phyloP scores from a whole-genome alignment of 2,329 filamentous ascomycete species.

The Elsinoe perseae region DNA sequence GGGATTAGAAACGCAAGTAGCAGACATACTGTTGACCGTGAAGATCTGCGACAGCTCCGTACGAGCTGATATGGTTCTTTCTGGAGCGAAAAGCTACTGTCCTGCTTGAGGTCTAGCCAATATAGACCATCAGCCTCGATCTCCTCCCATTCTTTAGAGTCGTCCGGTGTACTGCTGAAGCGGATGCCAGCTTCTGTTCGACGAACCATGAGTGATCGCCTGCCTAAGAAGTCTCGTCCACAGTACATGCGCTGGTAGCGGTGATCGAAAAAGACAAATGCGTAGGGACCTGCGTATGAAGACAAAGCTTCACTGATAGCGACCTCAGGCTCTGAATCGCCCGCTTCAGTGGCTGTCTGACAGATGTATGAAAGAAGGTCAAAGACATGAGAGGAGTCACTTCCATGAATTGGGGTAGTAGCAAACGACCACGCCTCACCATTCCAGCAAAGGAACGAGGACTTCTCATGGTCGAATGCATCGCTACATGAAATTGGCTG shows the following conservation, averaged over 20 bases:
- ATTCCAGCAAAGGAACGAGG: conserved; percentile 86
- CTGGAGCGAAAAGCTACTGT: not conserved
- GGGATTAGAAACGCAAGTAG: not conserved
- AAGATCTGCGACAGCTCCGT: not conserved
- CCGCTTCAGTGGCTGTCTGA: not conserved
- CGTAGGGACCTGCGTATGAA: conserved; percentile 61
- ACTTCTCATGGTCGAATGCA: conserved; percentile 27
- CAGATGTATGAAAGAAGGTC: conserved; percentile 40
- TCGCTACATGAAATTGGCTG: conserved; percentile 62
- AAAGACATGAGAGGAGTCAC: conserved; percentile 70
- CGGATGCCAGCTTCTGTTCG: conserved; percentile 46
- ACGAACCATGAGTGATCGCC: conserved; percentile 65
- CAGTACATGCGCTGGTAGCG: conserved; percentile 60
- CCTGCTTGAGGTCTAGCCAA: conserved; percentile 48
- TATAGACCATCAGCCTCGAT: conserved; percentile 81
- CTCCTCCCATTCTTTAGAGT: conserved; percentile 58
- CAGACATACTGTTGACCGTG: not conserved
- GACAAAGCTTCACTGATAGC: conserved; percentile 17
- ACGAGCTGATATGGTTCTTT: not conserved
- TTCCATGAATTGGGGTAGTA: conserved; percentile 54
- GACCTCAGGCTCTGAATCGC: not conserved
- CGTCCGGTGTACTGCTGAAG: conserved; percentile 64
- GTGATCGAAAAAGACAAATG: conserved; percentile 75
- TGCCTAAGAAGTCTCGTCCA: conserved; percentile 77
- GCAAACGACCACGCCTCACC: conserved; percentile 83